Conservation (phyloP, 768 basidiomycete species). For the Artomyces pyxidatus region DNA sequence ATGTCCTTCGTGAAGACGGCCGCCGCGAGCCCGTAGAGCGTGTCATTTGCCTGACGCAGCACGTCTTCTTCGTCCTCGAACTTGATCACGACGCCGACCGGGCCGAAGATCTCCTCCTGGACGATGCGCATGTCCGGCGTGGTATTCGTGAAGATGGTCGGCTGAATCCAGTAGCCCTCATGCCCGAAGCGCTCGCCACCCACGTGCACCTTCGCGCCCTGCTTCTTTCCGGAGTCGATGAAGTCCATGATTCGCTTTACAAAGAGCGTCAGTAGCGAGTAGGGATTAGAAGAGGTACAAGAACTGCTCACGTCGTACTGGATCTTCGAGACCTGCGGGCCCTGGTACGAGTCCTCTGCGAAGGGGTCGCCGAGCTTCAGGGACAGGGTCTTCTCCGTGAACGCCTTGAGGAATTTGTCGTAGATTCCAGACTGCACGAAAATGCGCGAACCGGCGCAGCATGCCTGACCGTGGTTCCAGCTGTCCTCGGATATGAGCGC, state of each 20-base stretch:
- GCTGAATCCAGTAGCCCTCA: slow-evolving; percentile 54
- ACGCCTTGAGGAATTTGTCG: slow-evolving; percentile 58
- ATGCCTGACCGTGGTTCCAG: slow-evolving; percentile 69
- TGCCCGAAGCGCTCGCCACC: slow-evolving; percentile 45
- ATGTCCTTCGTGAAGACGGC: slow-evolving; percentile 80
- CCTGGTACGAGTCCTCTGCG: slow-evolving; percentile 48
- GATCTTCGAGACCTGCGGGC: slow-evolving; percentile 67
- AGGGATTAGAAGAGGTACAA: neutral
- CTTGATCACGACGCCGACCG: slow-evolving; percentile 55
- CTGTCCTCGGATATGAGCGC: slow-evolving; percentile 23
- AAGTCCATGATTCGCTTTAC: slow-evolving; percentile 48
- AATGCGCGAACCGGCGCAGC: slow-evolving; percentile 77
- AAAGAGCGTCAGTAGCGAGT: slow-evolving; percentile 5
- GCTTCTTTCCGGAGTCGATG: slow-evolving; percentile 48
- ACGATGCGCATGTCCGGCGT: slow-evolving; percentile 49
- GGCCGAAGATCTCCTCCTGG: slow-evolving; percentile 52
- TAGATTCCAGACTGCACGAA: slow-evolving; percentile 73
- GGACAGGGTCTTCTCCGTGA: slow-evolving; percentile 42
- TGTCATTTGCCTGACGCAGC: slow-evolving; percentile 74
- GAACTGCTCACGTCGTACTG: slow-evolving; percentile 54
- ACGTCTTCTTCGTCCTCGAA: slow-evolving; percentile 59
- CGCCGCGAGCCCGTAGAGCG: slow-evolving; percentile 76
- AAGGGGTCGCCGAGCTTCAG: slow-evolving; percentile 71
- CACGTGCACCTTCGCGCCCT: slow-evolving; percentile 45
- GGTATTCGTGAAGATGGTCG: slow-evolving; percentile 51